Percentiles rank a stretch among this genome's conserved stretches.
Conservation (phyloP, 106 monocot genomes). For the Dendrobium huoshanense region DNA sequence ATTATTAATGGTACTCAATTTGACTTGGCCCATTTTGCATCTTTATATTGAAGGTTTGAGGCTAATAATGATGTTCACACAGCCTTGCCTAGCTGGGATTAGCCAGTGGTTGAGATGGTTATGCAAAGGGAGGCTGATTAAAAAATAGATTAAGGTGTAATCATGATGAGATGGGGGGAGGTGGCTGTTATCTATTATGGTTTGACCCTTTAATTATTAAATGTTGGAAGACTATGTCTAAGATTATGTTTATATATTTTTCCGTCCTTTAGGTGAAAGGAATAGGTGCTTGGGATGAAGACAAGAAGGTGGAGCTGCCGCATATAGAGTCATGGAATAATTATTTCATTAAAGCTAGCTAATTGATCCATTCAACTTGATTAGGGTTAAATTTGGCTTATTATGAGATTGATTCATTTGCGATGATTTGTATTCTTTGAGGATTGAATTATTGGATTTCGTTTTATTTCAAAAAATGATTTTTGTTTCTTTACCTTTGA, state of each 20-base stretch:
- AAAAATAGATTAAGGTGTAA: neutral
- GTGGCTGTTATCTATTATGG: neutral
- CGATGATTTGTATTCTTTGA: neutral
- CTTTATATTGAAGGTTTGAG: too few relatives aligned
- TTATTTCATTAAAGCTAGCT: neutral
- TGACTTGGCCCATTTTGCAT: too few relatives aligned
- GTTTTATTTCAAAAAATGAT: neutral
- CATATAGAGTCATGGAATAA: neutral
- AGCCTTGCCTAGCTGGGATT: neutral
- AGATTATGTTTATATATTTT: neutral
- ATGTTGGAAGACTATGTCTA: neutral
- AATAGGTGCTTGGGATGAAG: constrained; percentile 2
- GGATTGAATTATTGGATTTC: neutral
- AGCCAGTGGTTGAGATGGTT: neutral
- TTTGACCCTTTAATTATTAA: neutral
- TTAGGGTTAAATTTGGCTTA: neutral
- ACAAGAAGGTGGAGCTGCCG: neutral
- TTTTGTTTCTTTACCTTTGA: neutral
- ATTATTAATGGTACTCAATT: too few relatives aligned
- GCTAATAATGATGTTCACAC: too few relatives aligned
- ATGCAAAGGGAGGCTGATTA: neutral
- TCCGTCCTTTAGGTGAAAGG: neutral
- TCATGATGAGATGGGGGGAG: constrained; percentile 1
- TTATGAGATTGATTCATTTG: neutral
- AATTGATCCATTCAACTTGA: neutral